Base-by-base conservation (phyloP, 2,329 filamentous ascomycete genomes). In the Arachnomyces sp. region DNA sequence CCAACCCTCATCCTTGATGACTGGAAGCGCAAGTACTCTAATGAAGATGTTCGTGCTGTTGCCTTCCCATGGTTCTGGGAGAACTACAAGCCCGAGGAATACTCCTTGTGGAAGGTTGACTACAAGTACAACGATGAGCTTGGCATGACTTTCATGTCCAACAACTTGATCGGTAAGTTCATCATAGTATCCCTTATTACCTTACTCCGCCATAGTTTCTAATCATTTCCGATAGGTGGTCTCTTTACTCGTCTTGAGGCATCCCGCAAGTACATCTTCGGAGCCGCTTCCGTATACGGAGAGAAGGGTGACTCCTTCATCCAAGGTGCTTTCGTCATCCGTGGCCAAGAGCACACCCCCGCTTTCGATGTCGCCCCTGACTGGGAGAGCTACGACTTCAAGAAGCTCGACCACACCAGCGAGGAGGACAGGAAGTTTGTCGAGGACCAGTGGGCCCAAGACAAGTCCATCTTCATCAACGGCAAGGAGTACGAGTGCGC, bases 101-200 rank as follows among this genome's bases (percentile, higher is more conserved):
- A 92, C 79, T 94, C 88, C 42, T 71, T 98, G 67, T 98, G 88
- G 87, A 81, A 79, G 66, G 73, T 89, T 56, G 82, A 89, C 71
- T 98, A 94, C 82, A 95, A 94, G 82, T 98, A 98, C 79, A 94
- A 95, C 71, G 81, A 94, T 47, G 92, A 98, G 81, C 79, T 98
- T 54, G 95, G 87, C 62, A 74, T 92, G 69, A 84, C 84, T 61
- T 98, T 98, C 84, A 98, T 98, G 92, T 90, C 87, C 56, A 86
- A 84, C 77, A 98, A 98, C 80, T 74, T 96, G 68, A 90, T 98
- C 65, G 89, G 77, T 72, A 61, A 54, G 68, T 57, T 40, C 14
- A 7, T 12, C 31, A 20, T 9, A 7, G 25, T 13, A n/a, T 15
- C 18, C 34, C 4, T 16, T 13, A 4, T 31, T 28, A 8, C 34